Conservation (phyloP, 345 rosid genomes). For the Salix suchowensis region DNA sequence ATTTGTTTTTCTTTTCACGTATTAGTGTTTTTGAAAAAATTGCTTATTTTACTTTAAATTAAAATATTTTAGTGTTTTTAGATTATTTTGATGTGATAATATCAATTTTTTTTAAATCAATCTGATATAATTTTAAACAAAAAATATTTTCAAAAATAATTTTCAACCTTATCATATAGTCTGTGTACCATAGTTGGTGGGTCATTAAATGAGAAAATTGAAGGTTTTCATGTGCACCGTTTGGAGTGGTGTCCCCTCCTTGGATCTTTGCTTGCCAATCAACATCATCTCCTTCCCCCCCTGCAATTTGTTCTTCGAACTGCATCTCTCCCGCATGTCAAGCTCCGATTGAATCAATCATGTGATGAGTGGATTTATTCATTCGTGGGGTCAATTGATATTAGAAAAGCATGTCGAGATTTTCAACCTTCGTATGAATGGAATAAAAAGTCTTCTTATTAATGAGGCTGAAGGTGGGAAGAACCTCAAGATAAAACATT, state of each 20-base stretch:
- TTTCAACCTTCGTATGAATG: neutral
- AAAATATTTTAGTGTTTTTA: too few species aligned
- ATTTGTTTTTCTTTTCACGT: too few species aligned
- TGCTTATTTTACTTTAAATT: too few species aligned
- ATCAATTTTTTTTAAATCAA: too few species aligned
- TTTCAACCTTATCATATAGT: fast-evolving
- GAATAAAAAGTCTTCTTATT: neutral
- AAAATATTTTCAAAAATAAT: too few species aligned
- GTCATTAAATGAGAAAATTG: conserved; percentile 2
- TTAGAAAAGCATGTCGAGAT: neutral
- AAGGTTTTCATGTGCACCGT: neutral
- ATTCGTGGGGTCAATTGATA: neutral
- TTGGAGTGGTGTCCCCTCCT: neutral
- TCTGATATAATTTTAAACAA: too few species aligned
- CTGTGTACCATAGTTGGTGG: neutral
- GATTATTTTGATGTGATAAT: too few species aligned
- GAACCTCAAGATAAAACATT: neutral
- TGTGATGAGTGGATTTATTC: neutral
- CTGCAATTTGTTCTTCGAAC: neutral
- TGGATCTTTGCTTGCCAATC: neutral
- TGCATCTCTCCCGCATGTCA: neutral
- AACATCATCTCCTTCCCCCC: neutral
- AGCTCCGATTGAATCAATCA: neutral
- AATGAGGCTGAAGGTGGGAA: neutral
- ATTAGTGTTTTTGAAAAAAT: too few species aligned